Evolutionary conservation across 2,329 filamentous ascomycete genomes (phyloP).

Genomic region (Hymenoscyphus albidus): DNA sequence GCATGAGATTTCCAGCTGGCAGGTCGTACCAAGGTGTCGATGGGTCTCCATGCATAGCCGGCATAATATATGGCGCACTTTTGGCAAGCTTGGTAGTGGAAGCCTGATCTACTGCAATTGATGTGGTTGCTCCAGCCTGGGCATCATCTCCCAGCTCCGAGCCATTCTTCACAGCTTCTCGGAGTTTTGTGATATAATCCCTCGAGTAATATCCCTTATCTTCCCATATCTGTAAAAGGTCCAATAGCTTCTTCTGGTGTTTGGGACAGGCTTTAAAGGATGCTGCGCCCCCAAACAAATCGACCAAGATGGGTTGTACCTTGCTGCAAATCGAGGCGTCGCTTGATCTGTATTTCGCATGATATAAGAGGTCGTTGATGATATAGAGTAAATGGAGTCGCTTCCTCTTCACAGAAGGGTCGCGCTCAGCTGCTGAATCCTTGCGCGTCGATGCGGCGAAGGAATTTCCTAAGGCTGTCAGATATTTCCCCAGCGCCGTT

Average conservation of each 20-base stretch:
- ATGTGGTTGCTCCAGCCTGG: constrained; percentile 20
- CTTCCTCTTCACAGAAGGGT: constrained; percentile 61
- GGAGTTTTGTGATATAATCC: constrained; percentile 54
- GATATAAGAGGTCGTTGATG: constrained; percentile 73
- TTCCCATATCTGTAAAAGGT: constrained; percentile 68
- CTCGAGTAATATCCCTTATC: constrained; percentile 58
- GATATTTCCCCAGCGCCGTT: constrained; percentile 68
- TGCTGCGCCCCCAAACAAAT: constrained; percentile 58
- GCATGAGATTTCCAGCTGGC: constrained; percentile 76
- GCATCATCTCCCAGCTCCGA: constrained; percentile 30
- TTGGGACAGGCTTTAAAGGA: constrained; percentile 59
- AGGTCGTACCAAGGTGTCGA: constrained; percentile 75
- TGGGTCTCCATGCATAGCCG: constrained; percentile 71
- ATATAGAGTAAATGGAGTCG: constrained; percentile 75
- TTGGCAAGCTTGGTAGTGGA: constrained; percentile 51
- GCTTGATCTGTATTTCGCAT: constrained; percentile 52
- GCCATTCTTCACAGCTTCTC: constrained; percentile 50
- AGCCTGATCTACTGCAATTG: constrained; percentile 20
- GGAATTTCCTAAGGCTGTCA: constrained; percentile 64
- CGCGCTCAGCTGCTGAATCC: constrained; percentile 35
- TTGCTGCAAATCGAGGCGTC: constrained; percentile 50
- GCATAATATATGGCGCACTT: constrained; percentile 67
- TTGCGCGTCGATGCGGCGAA: constrained; percentile 38
- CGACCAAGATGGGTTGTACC: constrained; percentile 56
- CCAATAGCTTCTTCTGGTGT: constrained; percentile 60